phyloP scores from a whole-genome alignment of 176 grass and related monocot species.

The Zea mays region Zm-B73-REFERENCE-NAM-5.0 NC_050100.1:60350501-60351000 shows the following conservation, averaged over 20 bases:
- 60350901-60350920: slow-evolving; percentile 38
- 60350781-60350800: background rate
- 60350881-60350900: background rate
- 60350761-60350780: slow-evolving; percentile 7
- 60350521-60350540: slow-evolving; percentile 94
- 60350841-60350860: slow-evolving; percentile 33
- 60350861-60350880: slow-evolving; percentile 18
- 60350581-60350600: slow-evolving; percentile 52
- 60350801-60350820: slow-evolving; percentile 16
- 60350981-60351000: slow-evolving; percentile 5
- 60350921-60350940: slow-evolving; percentile 46
- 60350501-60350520: slow-evolving; percentile 92
- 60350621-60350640: slow-evolving; percentile 99
- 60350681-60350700: slow-evolving; percentile 77
- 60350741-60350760: slow-evolving; percentile 29
- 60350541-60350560: slow-evolving; percentile 66
- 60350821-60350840: slow-evolving; percentile 38
- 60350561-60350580: slow-evolving; percentile 62
- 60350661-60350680: slow-evolving; percentile 89
- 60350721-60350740: slow-evolving; percentile 35
- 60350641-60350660: slow-evolving; percentile 83
- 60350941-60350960: slow-evolving; percentile 41
- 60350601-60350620: slow-evolving; percentile 90
- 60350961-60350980: slow-evolving; percentile 30
- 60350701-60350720: slow-evolving; percentile 26